Percentiles rank a stretch among this genome's conserved stretches.
These are phyloP conservation scores for Spathaspora boniae DNA, from an alignment of 805 yeast genomes.

Conservation along the genomic window DNA sequence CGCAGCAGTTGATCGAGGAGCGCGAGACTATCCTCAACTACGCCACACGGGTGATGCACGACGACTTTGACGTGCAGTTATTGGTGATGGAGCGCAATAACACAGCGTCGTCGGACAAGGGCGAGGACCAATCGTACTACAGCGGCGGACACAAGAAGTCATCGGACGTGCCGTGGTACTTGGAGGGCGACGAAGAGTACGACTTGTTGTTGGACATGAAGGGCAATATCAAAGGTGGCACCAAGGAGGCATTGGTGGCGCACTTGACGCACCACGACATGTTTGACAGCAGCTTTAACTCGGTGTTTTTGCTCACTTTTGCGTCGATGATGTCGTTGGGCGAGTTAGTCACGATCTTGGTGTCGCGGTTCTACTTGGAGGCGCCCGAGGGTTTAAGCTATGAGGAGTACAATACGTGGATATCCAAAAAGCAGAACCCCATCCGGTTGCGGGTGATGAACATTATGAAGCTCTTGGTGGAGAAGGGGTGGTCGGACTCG, in stretches of 20 bases:
- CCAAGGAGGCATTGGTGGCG: constrained; percentile 71
- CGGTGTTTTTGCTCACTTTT: constrained; percentile 71
- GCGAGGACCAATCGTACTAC: constrained; percentile 34
- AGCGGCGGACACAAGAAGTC: constrained; percentile 32
- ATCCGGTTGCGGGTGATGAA: constrained; percentile 64
- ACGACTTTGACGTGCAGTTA: constrained; percentile 60
- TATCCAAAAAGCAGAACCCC: constrained; percentile 63
- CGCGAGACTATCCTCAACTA: constrained; percentile 67
- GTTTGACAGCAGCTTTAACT: constrained; percentile 59
- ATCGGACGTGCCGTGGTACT: constrained; percentile 63
- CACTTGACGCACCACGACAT: constrained; percentile 74
- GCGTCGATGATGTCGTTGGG: constrained; percentile 67
- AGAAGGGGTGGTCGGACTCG: constrained; percentile 65
- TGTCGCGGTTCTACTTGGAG: constrained; percentile 61
- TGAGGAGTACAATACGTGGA: constrained; percentile 79
- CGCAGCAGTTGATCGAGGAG: constrained; percentile 63
- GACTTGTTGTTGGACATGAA: constrained; percentile 57
- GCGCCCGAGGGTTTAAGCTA: constrained; percentile 88
- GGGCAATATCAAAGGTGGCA: constrained; percentile 80
- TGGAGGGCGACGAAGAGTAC: constrained; percentile 63
- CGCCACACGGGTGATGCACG: constrained; percentile 75
- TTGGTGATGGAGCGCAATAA: constrained; percentile 47
- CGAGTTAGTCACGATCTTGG: constrained; percentile 56
- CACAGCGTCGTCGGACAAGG: constrained; percentile 32
- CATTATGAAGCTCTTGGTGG: constrained; percentile 62